These are phyloP conservation scores for Casuarina cunninghamiana DNA, from an alignment of 306 rosid genomes.

Conservation along the genomic window DNA sequence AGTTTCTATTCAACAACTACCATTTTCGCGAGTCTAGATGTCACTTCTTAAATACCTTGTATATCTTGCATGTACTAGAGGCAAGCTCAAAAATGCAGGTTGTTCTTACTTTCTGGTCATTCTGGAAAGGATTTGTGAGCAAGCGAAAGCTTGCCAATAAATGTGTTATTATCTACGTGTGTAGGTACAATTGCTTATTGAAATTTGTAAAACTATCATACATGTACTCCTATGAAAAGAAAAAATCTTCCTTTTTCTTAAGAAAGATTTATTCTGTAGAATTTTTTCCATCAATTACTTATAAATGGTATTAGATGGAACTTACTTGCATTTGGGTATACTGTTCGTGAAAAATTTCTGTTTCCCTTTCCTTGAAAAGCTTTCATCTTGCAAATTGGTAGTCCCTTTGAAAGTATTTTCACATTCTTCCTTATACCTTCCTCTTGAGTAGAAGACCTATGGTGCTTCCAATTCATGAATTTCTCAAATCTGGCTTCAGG, in stretches of 20 bases:
- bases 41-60: neutral
- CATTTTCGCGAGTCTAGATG: neutral
- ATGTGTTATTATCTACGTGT: neutral
- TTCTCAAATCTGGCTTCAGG: constrained; percentile 6
- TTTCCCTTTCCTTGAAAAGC: neutral
- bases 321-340: neutral
- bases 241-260: no score
- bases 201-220: neutral
- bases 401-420: neutral
- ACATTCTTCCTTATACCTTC: neutral
- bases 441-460: neutral
- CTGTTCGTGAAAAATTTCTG: neutral
- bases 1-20: neutral
- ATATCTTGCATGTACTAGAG: neutral
- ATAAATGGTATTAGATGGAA: neutral
- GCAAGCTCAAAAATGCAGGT: neutral
- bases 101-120: neutral
- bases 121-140: constrained; percentile 1
- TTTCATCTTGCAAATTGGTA: neutral
- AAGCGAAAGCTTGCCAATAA: neutral
- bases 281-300: neutral
- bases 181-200: neutral
- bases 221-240: neutral
- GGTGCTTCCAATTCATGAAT: constrained; percentile 11
- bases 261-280: no score